Base-by-base conservation (phyloP, 352 stramenopile genomes). In the Globisporangium cystogenes region DNA sequence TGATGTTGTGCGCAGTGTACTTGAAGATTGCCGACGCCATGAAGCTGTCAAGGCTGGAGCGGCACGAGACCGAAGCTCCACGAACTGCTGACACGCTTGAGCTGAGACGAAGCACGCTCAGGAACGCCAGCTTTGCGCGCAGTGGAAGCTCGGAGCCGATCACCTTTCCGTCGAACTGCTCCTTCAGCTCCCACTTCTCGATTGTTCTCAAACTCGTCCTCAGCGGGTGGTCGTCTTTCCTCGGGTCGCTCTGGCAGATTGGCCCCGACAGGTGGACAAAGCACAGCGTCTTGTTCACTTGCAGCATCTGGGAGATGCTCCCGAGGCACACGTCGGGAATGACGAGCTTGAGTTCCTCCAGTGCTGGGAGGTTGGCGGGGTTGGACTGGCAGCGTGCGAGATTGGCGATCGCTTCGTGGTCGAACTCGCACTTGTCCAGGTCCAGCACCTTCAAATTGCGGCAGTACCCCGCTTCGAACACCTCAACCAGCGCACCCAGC, bases 261-360 rank as follows among this genome's bases (percentile, higher is more conserved):
- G n/a, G n/a, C n/a, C n/a, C n/a, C n/a, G n/a, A n/a, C n/a, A n/a
- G n/a, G n/a, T n/a, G n/a, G n/a, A n/a, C n/a, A 16, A 40, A 57
- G 10, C 31, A 29, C 24, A 57, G 42, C 33, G n/a, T 59, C 44
- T 53, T 59, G 43, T 59, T 59, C 16, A 35, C 44, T 10, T 16
- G 23, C 16, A 59, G 20, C 11, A 40, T 29, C 4, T n/a, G 27
- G 31, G 24, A 20, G 3, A 59, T 4, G 21, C 43, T 51, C n/a
- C n/a, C n/a, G n/a, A n/a, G 5, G 23, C 18, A 35, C 35, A 36
- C 6, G n/a, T 36, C 14, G n/a, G n/a, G n/a, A n/a, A n/a, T n/a
- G n/a, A n/a, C n/a, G n/a, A n/a, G n/a, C n/a, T n/a, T n/a, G n/a
- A n/a, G n/a, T n/a, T n/a, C n/a, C n/a, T 21, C 21, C 52, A 59